These are phyloP conservation scores for Trichoderma cornu-damae DNA, from an alignment of 2,329 filamentous ascomycete genomes.

Conservation along the genomic window DNA sequence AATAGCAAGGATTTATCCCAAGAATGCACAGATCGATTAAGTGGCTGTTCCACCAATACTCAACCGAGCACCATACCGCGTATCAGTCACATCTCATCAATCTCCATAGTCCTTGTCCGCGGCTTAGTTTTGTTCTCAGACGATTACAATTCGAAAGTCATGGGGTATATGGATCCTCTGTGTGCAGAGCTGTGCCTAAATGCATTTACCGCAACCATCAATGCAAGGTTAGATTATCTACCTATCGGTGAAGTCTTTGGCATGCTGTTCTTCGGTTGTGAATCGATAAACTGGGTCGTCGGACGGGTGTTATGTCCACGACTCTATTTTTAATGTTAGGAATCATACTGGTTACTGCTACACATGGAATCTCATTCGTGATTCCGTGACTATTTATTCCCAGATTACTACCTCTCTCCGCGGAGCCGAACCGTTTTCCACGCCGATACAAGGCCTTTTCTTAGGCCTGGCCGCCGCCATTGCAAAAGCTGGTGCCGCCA, in stretches of 20 bases:
- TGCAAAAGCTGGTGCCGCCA: conserved; percentile 47
- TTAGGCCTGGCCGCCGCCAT: conserved; percentile 47
- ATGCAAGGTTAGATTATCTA: conserved; percentile 38
- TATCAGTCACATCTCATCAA: not conserved
- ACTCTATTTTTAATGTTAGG: conserved; percentile 44
- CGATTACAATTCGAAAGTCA: conserved; percentile 34
- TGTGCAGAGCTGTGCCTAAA: conserved; percentile 30
- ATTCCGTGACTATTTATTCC: not conserved
- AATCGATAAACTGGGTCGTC: conserved; percentile 43
- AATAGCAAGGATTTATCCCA: not conserved
- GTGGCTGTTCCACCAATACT: not conserved
- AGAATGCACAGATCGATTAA: not conserved
- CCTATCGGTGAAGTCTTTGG: conserved; percentile 40
- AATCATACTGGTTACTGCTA: conserved; percentile 40
- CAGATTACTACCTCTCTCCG: conserved; percentile 34
- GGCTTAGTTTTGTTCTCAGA: conserved; percentile 32
- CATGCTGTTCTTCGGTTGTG: conserved; percentile 37
- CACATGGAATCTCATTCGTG: conserved; percentile 34
- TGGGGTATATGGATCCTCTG: conserved; percentile 32
- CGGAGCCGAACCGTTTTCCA: conserved; percentile 42
- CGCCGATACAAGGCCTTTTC: conserved; percentile 45
- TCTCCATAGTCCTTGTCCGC: conserved; percentile 25
- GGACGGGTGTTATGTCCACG: conserved; percentile 41
- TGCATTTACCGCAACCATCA: conserved; percentile 32
- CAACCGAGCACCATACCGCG: not conserved